Conservation (phyloP, 305 asterid species). For the Rubia peregrina region DNA sequence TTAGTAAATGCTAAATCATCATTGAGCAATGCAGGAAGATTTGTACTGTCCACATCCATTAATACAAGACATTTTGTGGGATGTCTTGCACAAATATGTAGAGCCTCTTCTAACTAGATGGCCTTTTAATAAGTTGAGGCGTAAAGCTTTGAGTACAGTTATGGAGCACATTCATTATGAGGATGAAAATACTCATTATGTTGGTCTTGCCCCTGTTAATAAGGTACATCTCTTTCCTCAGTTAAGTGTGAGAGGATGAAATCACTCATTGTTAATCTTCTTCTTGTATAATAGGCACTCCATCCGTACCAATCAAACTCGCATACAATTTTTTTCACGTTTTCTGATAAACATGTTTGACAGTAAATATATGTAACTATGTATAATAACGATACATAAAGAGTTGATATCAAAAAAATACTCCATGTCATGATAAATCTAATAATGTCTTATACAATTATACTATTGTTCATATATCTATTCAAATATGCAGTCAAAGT, state of each 20-base stretch:
- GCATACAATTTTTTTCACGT: no score
- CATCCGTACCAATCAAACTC: no score
- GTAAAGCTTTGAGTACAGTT: constrained; percentile 49
- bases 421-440: no score
- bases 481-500: no score
- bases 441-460: no score
- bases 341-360: no score
- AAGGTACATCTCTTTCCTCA: constrained; percentile 41
- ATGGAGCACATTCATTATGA: constrained; percentile 92
- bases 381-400: no score
- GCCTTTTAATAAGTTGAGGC: constrained; percentile 86
- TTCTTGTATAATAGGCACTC: no score
- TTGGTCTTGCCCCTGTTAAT: constrained; percentile 89
- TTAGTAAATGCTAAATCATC: background rate
- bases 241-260: background rate
- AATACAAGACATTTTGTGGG: constrained; percentile 84
- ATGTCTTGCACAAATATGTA: constrained; percentile 57
- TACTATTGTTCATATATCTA: no score
- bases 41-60: constrained; percentile 92
- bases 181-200: constrained; percentile 87
- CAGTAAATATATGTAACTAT: no score
- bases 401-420: no score
- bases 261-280: background rate
- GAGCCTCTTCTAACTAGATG: constrained; percentile 80
- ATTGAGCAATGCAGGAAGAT: constrained; percentile 57